phyloP scores from a whole-genome alignment of 2,329 filamentous ascomycete species.

The Aspergillus clavatus region DNA sequence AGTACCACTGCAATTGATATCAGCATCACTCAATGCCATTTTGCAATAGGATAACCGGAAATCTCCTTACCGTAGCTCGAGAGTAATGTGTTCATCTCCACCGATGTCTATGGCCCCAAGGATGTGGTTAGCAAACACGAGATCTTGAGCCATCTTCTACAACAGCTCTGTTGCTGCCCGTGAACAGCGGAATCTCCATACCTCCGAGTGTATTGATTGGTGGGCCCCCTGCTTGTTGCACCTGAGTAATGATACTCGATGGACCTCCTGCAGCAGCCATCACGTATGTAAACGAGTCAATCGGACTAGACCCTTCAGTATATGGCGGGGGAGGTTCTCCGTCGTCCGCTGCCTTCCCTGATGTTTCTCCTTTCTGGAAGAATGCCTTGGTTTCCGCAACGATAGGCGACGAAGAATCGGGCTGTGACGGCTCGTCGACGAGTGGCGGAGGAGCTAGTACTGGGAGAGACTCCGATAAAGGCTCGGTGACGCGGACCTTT shows the following conservation, averaged over 20 bases:
- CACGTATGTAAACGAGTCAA: conserved; percentile 88
- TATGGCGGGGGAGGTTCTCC: conserved; percentile 93
- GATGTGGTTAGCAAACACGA: conserved; percentile 13
- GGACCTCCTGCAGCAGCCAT: conserved; percentile 98
- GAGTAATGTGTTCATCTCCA: conserved; percentile 87
- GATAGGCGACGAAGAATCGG: conserved; percentile 44
- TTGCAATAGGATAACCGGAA: conserved; percentile 8
- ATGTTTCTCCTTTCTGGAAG: conserved; percentile 70
- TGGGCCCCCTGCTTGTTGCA: conserved; percentile 82
- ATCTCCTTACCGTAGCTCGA: conserved; percentile 78
- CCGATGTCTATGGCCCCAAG: conserved; percentile 58
- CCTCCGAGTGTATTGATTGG: conserved; percentile 86
- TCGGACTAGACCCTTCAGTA: conserved; percentile 85
- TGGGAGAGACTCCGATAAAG: conserved; percentile 44
- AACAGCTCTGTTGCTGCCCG: not conserved
- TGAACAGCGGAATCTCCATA: conserved; percentile 39
- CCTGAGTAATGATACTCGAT: conserved; percentile 98
- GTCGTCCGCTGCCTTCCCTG: conserved; percentile 69
- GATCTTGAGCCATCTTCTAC: conserved; percentile 1
- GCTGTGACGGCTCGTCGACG: conserved; percentile 46
- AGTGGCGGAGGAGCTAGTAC: conserved; percentile 50
- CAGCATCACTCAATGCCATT: conserved; percentile 5
- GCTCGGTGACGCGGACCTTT: conserved; percentile 44
- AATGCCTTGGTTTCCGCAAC: conserved; percentile 77
- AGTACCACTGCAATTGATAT: conserved; percentile 61